Evolutionary conservation across 306 rosid species (phyloP).

Genomic region (Ormosia semicastrata): DNA sequence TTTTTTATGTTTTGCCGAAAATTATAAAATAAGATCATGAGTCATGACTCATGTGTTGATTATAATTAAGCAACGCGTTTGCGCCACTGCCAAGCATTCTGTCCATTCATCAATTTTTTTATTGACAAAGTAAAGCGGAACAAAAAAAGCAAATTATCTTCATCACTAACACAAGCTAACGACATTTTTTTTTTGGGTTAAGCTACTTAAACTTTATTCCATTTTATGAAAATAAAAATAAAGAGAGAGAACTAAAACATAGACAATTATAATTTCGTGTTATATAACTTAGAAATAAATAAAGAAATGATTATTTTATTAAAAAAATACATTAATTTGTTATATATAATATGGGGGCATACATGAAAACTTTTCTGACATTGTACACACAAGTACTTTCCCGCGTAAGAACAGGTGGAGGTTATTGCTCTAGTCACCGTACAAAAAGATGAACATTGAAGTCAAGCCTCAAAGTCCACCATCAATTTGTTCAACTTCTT

Average conservation of each 20-base stretch:
- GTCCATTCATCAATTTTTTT: background rate
- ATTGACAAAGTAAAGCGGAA: background rate
- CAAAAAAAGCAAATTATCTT: no score
- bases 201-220: background rate
- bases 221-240: no score
- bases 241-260: background rate
- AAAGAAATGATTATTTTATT: conserved; percentile 22
- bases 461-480: conserved; percentile 53
- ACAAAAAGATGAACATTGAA: background rate
- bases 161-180: no score
- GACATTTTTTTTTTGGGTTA: no score
- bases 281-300: conserved; percentile 1
- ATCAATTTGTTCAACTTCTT: conserved; percentile 80
- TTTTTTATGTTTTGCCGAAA: background rate
- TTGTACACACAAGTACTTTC: conserved; percentile 10
- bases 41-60: no score
- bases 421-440: conserved; percentile 9
- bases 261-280: background rate
- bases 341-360: conserved; percentile 8
- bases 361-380: conserved; percentile 18
- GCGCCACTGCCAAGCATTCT: background rate
- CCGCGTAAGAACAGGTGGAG: background rate
- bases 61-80: background rate
- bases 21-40: no score
- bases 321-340: background rate